Evolutionary conservation across 805 yeast genomes (phyloP).

Genomic region (Candida sakaeoensis): DNA sequence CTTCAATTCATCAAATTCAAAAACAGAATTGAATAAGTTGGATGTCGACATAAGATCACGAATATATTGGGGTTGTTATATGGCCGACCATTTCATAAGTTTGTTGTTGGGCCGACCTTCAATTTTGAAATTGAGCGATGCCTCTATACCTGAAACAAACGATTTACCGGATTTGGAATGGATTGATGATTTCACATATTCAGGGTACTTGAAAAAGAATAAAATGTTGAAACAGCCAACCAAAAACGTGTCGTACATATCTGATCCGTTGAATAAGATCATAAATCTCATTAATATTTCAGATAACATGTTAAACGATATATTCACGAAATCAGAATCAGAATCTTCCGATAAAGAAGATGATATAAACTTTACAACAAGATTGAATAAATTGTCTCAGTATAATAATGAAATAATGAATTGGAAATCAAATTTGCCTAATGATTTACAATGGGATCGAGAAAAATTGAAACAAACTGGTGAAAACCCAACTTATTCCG

Average conservation of each 20-base stretch:
- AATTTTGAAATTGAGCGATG: constrained; percentile 49
- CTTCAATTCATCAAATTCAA: constrained; percentile 24
- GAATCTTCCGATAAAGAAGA: constrained; percentile 26
- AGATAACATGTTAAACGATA: constrained; percentile 43
- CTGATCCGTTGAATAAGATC: constrained; percentile 41
- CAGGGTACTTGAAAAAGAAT: constrained; percentile 12
- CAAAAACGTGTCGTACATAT: constrained; percentile 29
- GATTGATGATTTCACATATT: constrained; percentile 55
- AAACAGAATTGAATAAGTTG: constrained; percentile 36
- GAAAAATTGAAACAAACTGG: constrained; percentile 37
- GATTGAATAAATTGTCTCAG: constrained; percentile 34
- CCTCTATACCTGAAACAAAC: constrained; percentile 57
- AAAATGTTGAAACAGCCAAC: constrained; percentile 9
- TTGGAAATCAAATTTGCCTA: constrained; percentile 52
- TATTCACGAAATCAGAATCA: constrained; percentile 37
- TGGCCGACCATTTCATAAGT: constrained; percentile 63
- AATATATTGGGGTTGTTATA: constrained; percentile 64
- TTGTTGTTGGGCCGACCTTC: constrained; percentile 58
- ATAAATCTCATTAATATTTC: constrained; percentile 41
- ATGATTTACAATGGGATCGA: constrained; percentile 47
- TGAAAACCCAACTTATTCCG: constrained; percentile 51
- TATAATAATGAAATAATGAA: constrained; percentile 48
- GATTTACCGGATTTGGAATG: constrained; percentile 59
- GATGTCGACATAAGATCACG: constrained; percentile 56
- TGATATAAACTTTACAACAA: constrained; percentile 41